phyloP scores from a whole-genome alignment of 352 stramenopile genomes.

The Pythium utonaiense region DNA sequence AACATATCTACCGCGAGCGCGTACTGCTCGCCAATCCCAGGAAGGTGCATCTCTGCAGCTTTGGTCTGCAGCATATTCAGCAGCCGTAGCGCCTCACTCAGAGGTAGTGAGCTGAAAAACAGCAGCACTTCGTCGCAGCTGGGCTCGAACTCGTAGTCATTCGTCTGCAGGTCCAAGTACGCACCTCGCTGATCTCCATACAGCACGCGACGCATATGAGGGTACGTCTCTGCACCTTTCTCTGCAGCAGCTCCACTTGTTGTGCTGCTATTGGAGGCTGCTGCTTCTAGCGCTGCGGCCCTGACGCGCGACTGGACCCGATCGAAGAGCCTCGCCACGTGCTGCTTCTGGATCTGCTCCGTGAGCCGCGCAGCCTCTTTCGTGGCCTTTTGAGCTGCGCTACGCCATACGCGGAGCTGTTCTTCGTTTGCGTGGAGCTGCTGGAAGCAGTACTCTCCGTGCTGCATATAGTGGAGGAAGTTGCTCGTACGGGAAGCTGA shows the following conservation, averaged over 20 bases:
- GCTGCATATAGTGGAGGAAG: constrained; percentile 46
- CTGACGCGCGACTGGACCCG: constrained; percentile 19
- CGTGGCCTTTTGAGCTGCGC: constrained; percentile 19
- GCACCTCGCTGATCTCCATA: constrained; percentile 17
- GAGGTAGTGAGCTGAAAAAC: constrained; percentile 38
- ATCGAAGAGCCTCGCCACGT: constrained; percentile 23
- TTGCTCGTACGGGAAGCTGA: constrained; percentile 16
- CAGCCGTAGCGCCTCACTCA: constrained; percentile 35
- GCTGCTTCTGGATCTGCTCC: constrained; percentile 43
- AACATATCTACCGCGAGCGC: constrained; percentile 45
- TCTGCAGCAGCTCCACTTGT: not conserved
- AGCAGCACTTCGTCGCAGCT: constrained; percentile 41
- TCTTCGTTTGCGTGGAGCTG: constrained; percentile 15
- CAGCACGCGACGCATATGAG: constrained; percentile 26
- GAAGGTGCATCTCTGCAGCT: constrained; percentile 32
- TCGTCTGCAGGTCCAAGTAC: constrained; percentile 25
- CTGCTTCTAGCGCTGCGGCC: not conserved
- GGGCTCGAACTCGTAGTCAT: constrained; percentile 45
- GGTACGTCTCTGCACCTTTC: constrained; percentile 4
- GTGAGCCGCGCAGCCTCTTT: constrained; percentile 36
- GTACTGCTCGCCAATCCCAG: constrained; percentile 35
- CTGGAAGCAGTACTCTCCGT: constrained; percentile 26
- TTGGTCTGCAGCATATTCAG: constrained; percentile 39
- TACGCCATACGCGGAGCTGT: constrained; percentile 13
- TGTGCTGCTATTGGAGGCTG: not conserved